Percentiles rank a stretch among this genome's conserved stretches.
Conservation (phyloP, 129 eudicot genomes). For the sunflower (Helianthus annuus) region DNA sequence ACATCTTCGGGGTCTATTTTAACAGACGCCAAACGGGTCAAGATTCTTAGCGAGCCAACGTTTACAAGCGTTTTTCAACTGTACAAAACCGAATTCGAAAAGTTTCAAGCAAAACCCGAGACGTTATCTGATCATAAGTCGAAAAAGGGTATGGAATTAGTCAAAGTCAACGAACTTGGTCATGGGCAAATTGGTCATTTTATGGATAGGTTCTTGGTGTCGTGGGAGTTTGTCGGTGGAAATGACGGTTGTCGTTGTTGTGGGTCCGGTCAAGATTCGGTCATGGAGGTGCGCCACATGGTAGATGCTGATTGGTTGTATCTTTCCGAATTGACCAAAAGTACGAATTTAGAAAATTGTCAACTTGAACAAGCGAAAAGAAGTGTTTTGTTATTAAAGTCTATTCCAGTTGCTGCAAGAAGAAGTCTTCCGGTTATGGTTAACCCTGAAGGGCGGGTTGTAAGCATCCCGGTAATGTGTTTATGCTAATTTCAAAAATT, state of each 20-base stretch:
- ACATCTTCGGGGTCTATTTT: constrained; percentile 53
- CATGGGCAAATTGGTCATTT: constrained; percentile 66
- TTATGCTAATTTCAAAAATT: not conserved
- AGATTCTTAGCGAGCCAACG: constrained; percentile 65
- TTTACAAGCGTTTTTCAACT: constrained; percentile 42
- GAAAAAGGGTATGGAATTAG: constrained; percentile 24
- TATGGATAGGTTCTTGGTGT: constrained; percentile 73
- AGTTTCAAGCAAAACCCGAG: constrained; percentile 42
- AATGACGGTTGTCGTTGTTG: constrained; percentile 38
- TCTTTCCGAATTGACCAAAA: constrained; percentile 58
- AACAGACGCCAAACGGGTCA: constrained; percentile 55
- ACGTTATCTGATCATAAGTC: constrained; percentile 26
- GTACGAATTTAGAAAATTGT: constrained; percentile 27
- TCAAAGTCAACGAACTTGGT: constrained; percentile 36
- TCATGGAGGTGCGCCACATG: constrained; percentile 69
- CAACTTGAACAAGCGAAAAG: constrained; percentile 36
- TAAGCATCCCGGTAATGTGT: constrained; percentile 70
- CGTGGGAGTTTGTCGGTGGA: constrained; percentile 49
- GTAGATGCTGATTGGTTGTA: constrained; percentile 85
- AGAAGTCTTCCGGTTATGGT: constrained; percentile 82
- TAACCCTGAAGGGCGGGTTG: constrained; percentile 45
- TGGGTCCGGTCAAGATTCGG: constrained; percentile 39
- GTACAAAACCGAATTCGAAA: constrained; percentile 51
- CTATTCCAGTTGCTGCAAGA: constrained; percentile 87
- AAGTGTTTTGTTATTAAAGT: constrained; percentile 56